These are phyloP conservation scores for Colletotrichum caudatum DNA, from an alignment of 2,329 filamentous ascomycete genomes.

Conservation along the genomic window DNA sequence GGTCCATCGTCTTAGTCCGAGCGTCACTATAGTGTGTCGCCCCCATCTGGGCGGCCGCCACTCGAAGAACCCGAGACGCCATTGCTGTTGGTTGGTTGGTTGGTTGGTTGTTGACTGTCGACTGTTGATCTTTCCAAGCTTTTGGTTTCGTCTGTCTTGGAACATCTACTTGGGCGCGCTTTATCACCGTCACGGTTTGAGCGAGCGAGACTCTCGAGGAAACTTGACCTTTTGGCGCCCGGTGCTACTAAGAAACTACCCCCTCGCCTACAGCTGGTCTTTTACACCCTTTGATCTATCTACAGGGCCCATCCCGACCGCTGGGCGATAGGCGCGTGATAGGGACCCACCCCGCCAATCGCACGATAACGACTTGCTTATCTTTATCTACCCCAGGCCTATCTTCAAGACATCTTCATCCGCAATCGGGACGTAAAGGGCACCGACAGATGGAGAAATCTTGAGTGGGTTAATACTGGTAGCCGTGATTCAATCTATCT, in stretches of 20 bases:
- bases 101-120: background rate
- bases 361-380: slow-evolving; percentile 17
- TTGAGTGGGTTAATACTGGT: background rate
- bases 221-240: background rate
- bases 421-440: background rate
- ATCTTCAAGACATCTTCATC: slow-evolving; percentile 22
- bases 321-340: slow-evolving; percentile 29
- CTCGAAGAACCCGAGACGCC: slow-evolving; percentile 35
- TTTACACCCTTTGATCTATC: background rate
- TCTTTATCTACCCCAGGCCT: slow-evolving; percentile 26
- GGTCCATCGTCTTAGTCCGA: slow-evolving; percentile 56
- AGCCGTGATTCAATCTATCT: background rate
- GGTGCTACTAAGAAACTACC: background rate
- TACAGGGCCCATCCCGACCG: background rate
- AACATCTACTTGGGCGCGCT: background rate
- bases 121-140: background rate
- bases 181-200: background rate
- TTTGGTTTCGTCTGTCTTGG: background rate
- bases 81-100: background rate
- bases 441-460: background rate
- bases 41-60: slow-evolving; percentile 68
- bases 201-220: background rate
- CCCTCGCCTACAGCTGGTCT: slow-evolving; percentile 1
- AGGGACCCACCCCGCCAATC: slow-evolving; percentile 7
- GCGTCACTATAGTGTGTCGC: slow-evolving; percentile 54